A percentile compares a stretch with the other conserved stretches of the same genome.
phyloP scores from a whole-genome alignment of 768 basidiomycete genomes.

The Pholiota microspora region DNA sequence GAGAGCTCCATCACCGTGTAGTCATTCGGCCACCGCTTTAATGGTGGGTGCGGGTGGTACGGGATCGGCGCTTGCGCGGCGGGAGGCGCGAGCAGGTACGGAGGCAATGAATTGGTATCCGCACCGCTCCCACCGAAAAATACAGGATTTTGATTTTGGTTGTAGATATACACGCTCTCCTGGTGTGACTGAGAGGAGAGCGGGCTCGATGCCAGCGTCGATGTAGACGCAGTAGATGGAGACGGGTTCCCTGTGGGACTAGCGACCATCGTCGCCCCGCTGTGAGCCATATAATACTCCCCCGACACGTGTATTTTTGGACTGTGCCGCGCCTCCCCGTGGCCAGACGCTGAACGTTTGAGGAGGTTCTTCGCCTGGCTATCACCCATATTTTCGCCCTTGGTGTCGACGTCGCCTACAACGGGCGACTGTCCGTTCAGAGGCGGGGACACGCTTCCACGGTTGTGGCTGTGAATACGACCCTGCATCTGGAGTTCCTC shows the following conservation, averaged over 20 bases:
- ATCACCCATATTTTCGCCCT: neutral
- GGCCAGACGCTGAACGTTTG: constrained; percentile 21
- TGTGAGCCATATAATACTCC: constrained; percentile 30
- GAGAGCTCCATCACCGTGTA: constrained; percentile 68
- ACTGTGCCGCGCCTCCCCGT: constrained; percentile 22
- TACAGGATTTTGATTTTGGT: constrained; percentile 11
- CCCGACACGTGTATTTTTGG: constrained; percentile 25
- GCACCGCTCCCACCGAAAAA: constrained; percentile 17
- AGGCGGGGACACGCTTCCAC: neutral
- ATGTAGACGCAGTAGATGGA: constrained; percentile 7
- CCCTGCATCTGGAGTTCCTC: constrained; percentile 54
- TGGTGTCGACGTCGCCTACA: constrained; percentile 11
- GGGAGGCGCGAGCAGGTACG: constrained; percentile 26
- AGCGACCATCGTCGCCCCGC: constrained; percentile 18
- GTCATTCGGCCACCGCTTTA: constrained; percentile 78
- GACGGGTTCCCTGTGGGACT: constrained; percentile 15
- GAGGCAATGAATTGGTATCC: constrained; percentile 20
- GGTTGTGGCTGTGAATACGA: constrained; percentile 4
- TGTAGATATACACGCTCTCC: constrained; percentile 20
- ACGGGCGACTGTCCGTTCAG: neutral
- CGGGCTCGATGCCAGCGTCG: constrained; percentile 10
- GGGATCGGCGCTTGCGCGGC: constrained; percentile 33
- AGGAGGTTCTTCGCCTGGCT: constrained; percentile 14
- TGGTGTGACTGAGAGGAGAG: constrained; percentile 16
- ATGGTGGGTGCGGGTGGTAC: constrained; percentile 58